Evolutionary conservation across 2,329 filamentous ascomycete species (phyloP), one percentile per base, ranked within the genome.

Genomic region (Rasamsonia emersonii): DNA sequence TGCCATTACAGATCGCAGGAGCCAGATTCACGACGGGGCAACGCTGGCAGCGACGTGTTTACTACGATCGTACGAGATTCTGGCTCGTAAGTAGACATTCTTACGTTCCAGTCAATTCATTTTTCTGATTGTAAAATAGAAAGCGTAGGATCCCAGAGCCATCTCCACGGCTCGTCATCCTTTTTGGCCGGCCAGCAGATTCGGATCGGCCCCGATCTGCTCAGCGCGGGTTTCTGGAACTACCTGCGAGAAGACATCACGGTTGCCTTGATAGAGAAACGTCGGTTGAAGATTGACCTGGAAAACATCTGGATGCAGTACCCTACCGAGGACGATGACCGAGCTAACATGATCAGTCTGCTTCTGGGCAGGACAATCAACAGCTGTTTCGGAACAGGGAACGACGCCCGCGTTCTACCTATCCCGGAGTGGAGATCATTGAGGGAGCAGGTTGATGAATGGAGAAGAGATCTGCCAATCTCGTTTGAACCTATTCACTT

Each of bases 241-340:
- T 69, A 69, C 32, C 53, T 71, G 0, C 58, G 67, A 1, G 66
- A 71, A 43, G 66, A 71, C 21, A 70, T 71, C n/a, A 70, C 68
- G 0, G 66, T 69, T n/a, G 65, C 65, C n/a, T 43, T 71, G 1
- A 67, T 65, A 24, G 51, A 62, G 21, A 44, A 51, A 4, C 62
- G 60, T 14, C 53, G 53, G 0, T 41, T 68, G 1, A 67, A 65
- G 39, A 65, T 68, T 33, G 49, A 62, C 11, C 26, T 49, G 32
- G 64, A 9, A 28, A 48, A 9, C 24, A 37, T 15, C 39, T 53
- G 24, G 23, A 36, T 11, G 5, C 40, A 11, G 9, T 31, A 29
- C 2, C 28, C 46, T 4, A 18, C 37, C 1, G 37, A 39, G 0
- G 56, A 63, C 13, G 44, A 56, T 14, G 50, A 53, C 35, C 47